Percentiles rank a stretch among this genome's conserved stretches.
phyloP scores from a whole-genome alignment of 495 filamentous ascomycete genomes.

The Penicillium silybi region DNA sequence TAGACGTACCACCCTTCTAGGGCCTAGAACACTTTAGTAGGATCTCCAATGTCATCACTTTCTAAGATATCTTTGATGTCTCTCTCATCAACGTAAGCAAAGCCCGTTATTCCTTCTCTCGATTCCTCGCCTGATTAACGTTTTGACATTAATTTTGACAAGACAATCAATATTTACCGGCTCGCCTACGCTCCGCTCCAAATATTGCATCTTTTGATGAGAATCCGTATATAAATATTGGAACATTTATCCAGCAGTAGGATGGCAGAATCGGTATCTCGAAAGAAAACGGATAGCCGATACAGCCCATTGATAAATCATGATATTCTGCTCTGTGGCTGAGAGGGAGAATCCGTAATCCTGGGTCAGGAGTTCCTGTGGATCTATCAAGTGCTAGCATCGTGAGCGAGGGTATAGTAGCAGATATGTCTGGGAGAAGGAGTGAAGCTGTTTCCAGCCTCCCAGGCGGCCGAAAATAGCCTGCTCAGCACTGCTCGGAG shows the following conservation, averaged over 20 bases:
- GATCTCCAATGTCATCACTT: slow-evolving; percentile 1
- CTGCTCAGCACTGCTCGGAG: no score
- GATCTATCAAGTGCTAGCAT: no score
- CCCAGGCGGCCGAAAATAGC: no score
- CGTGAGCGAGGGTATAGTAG: no score
- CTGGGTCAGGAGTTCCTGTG: no score
- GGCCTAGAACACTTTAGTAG: slow-evolving; percentile 5
- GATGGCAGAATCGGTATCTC: slow-evolving; percentile 6
- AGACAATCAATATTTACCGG: slow-evolving; percentile 6
- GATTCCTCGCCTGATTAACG: slow-evolving; percentile 1
- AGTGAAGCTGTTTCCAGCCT: no score
- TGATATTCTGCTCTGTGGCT: neutral
- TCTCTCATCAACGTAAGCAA: slow-evolving; percentile 5
- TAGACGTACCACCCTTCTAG: slow-evolving; percentile 6
- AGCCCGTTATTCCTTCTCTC: neutral
- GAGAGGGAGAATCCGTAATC: slow-evolving; percentile 40
- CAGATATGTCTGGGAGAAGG: no score
- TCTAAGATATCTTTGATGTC: neutral
- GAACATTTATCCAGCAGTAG: neutral
- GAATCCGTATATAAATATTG: slow-evolving; percentile 4
- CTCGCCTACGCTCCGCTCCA: neutral
- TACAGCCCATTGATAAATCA: slow-evolving; percentile 4
- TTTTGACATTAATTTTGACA: slow-evolving; percentile 4
- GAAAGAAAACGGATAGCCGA: slow-evolving; percentile 6
- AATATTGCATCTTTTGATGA: slow-evolving; percentile 3